These are phyloP conservation scores for Cenchrus fungigraminus DNA, from an alignment of 176 grass and related monocot genomes.

Conservation along the genomic window DNA sequence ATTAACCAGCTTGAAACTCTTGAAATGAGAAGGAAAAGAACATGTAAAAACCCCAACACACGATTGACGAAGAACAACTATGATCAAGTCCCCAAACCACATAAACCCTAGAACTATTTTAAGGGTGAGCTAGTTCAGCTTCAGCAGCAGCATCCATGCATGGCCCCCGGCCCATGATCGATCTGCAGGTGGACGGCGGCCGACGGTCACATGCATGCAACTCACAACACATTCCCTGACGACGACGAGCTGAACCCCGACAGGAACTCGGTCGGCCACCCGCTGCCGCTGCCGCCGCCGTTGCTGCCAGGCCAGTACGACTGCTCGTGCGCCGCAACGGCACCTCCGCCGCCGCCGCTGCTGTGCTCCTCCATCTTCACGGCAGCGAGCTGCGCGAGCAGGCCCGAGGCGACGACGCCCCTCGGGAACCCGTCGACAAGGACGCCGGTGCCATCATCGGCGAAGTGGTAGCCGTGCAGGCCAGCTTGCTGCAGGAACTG, in stretches of 20 bases:
- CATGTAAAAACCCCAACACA: constrained; percentile 37
- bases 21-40: background rate
- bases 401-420: constrained; percentile 58
- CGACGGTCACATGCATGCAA: background rate
- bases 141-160: constrained; percentile 7
- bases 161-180: constrained; percentile 10
- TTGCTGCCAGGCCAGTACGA: constrained; percentile 59
- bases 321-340: constrained; percentile 59
- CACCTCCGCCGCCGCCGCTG: constrained; percentile 1
- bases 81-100: constrained; percentile 22
- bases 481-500: constrained; percentile 49
- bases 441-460: constrained; percentile 46
- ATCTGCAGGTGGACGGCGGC: background rate
- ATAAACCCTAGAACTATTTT: constrained; percentile 43
- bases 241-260: constrained; percentile 82
- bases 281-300: constrained; percentile 22
- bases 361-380: constrained; percentile 94
- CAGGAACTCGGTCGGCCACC: constrained; percentile 76
- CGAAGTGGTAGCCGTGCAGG: constrained; percentile 54
- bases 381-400: constrained; percentile 87
- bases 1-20: constrained; percentile 37
- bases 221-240: constrained; percentile 80
- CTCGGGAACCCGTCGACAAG: constrained; percentile 58
- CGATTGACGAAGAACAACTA: constrained; percentile 35
- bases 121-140: constrained; percentile 32